Base-by-base conservation (phyloP, 2,329 filamentous ascomycete genomes). In the Fusarium solani-melongenae region DNA sequence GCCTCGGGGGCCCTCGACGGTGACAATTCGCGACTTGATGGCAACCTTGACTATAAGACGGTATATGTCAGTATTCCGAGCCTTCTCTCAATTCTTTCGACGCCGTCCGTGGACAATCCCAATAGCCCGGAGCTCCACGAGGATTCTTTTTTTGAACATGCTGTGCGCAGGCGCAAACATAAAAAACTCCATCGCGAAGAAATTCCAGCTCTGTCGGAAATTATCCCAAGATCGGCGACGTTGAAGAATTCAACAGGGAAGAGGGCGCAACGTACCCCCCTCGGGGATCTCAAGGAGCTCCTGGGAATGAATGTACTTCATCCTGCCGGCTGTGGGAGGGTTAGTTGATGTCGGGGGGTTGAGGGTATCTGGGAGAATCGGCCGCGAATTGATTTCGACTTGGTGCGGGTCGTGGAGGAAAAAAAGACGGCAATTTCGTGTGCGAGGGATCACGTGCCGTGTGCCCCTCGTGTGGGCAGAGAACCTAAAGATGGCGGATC, bases 251-350 rank as follows among this genome's bases (percentile, higher is more conserved):
- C 20, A 15, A 64, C 67, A 74, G 72, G 53, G 64, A 55, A 68
- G 67, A 71, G 29, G 74, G 78, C 73, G 78, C 77, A 81, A 93
- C 94, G 88, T 92, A 98, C 95, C 95, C 90, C 95, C 94, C 87
- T 98, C 94, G 84, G 97, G 96, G 88, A 99, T 94, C 83, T 92
- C 91, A 89, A 99, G 91, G 88, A 91, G 90, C 92, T 99, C 96
- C 89, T 96, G 91, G 84, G 94, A 97, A 92, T 98, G 95, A 90
- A 99, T 98, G 94, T 98, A 98, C 91, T 94, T 97, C 96, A 98
- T 98, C 89, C 94, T 98, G 93, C 88, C 88, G 86, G 85, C 85
- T 82, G 83, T 84, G 84, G 83, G 82, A 51, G 82, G 82, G 82
- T 82, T 83, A 82, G 83, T 85, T 29, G 46, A 27, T 27, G 84